Conservation (phyloP, 371 early-diverging fungal species). For the Funneliformis caledonium region DNA sequence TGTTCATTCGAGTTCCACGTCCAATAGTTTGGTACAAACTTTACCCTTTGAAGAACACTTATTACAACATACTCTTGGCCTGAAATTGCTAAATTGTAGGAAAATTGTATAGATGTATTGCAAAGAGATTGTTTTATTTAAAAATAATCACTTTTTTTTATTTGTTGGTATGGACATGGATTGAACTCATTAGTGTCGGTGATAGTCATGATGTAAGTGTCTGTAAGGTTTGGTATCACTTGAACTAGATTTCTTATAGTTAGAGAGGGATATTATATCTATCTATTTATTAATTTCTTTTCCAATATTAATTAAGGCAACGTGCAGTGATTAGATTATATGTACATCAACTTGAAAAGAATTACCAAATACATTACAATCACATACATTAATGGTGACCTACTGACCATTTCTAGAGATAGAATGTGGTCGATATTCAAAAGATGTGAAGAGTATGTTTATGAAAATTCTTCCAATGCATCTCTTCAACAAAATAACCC, state of each 20-base stretch:
- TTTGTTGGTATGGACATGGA: constrained; percentile 80
- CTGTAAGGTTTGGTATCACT: constrained; percentile 64
- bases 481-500: too few species aligned
- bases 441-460: constrained; percentile 47
- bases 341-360: constrained; percentile 76
- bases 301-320: constrained; percentile 53
- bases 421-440: constrained; percentile 85
- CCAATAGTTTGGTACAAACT: constrained; percentile 56
- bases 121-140: neutral
- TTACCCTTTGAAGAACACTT: constrained; percentile 89
- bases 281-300: neutral
- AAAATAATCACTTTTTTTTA: constrained; percentile 34
- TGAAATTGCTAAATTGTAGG: constrained; percentile 88
- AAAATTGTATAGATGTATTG: neutral
- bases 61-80: constrained; percentile 93
- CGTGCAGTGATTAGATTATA: constrained; percentile 82
- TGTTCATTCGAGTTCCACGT: constrained; percentile 58
- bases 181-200: constrained; percentile 83
- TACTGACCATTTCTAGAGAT: constrained; percentile 90
- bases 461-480: neutral
- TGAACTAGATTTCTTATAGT: neutral
- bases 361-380: constrained; percentile 58
- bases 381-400: constrained; percentile 85
- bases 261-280: neutral
- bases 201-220: constrained; percentile 78